A percentile compares a stretch with the other conserved stretches of the same genome.
These are phyloP conservation scores for Xerocomus minutiporus DNA, from an alignment of 1,284 basidiomycete genomes.

Conservation along the genomic window DNA sequence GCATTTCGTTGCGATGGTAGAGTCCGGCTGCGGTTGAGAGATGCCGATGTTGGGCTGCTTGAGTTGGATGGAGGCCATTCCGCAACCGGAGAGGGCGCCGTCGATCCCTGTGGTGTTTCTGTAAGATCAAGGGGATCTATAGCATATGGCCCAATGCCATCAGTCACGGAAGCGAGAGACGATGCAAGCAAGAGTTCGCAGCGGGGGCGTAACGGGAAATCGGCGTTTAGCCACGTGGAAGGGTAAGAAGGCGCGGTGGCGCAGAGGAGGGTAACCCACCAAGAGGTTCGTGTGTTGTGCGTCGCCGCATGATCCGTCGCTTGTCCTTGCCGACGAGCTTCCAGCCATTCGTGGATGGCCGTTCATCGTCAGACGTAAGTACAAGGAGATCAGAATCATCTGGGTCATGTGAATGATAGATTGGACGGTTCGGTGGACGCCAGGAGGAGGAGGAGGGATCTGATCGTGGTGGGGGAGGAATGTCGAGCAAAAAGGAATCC, in stretches of 20 bases:
- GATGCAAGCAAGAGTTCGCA: not conserved
- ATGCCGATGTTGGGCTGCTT: conserved; percentile 19
- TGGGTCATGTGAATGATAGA: conserved; percentile 17
- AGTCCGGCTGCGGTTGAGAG: conserved; percentile 54
- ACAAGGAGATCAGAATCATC: conserved; percentile 37
- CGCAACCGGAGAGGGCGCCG: conserved; percentile 40
- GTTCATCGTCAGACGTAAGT: conserved; percentile 45
- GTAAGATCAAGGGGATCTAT: conserved; percentile 21
- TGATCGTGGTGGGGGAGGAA: conserved; percentile 57
- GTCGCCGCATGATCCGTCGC: conserved; percentile 44
- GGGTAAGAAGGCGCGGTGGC: conserved; percentile 23
- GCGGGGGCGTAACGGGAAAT: not conserved
- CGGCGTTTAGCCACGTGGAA: conserved; percentile 30
- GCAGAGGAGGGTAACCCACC: conserved; percentile 42
- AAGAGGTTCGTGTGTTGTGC: conserved; percentile 53
- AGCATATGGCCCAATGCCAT: not conserved
- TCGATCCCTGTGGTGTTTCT: conserved; percentile 22
- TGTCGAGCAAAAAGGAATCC: conserved; percentile 81
- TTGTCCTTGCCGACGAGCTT: conserved; percentile 41
- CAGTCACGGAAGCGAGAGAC: not conserved
- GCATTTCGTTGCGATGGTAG: conserved; percentile 43
- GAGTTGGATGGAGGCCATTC: conserved; percentile 36
- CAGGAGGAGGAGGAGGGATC: conserved; percentile 32
- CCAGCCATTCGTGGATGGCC: conserved; percentile 42
- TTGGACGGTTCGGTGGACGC: conserved; percentile 20